These are phyloP conservation scores for Glomus cerebriforme DNA, from an alignment of 192 early-diverging fungal species.

Conservation along the genomic window DNA sequence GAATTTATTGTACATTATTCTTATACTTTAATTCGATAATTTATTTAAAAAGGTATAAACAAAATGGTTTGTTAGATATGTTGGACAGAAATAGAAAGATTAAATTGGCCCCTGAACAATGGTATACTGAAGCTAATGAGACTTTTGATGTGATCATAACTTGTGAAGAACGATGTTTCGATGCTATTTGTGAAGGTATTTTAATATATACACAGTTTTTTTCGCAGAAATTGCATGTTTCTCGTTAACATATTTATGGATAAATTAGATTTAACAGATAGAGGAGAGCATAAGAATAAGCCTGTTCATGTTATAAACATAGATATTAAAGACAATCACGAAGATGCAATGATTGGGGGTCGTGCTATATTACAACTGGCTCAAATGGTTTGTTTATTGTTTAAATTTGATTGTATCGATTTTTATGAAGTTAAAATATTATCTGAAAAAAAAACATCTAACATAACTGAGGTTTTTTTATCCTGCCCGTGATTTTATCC, in stretches of 20 bases:
- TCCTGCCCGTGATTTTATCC: not conserved
- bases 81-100: slow-evolving; percentile 93
- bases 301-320: slow-evolving; percentile 94
- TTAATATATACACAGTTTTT: not conserved
- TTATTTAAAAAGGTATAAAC: slow-evolving; percentile 63
- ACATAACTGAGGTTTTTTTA: not conserved
- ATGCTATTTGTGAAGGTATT: slow-evolving; percentile 87
- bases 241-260: not conserved
- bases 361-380: slow-evolving; percentile 83
- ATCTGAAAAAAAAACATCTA: not conserved
- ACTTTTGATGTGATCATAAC: slow-evolving; percentile 92
- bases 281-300: slow-evolving; percentile 64
- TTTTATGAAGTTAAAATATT: not conserved
- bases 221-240: not conserved
- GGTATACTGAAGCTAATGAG: slow-evolving; percentile 66
- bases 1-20: not conserved
- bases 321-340: slow-evolving; percentile 94
- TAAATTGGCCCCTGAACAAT: slow-evolving; percentile 87
- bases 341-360: slow-evolving; percentile 84
- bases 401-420: not conserved
- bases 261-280: slow-evolving; percentile 69
- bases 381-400: slow-evolving; percentile 51
- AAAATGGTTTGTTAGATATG: slow-evolving; percentile 88
- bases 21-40: slow-evolving; percentile 15
- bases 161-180: slow-evolving; percentile 95